Evolutionary conservation across 1,284 basidiomycete genomes (phyloP), one percentile per base, ranked within the genome.

Genomic region (Rhodotorula sp.): DNA sequence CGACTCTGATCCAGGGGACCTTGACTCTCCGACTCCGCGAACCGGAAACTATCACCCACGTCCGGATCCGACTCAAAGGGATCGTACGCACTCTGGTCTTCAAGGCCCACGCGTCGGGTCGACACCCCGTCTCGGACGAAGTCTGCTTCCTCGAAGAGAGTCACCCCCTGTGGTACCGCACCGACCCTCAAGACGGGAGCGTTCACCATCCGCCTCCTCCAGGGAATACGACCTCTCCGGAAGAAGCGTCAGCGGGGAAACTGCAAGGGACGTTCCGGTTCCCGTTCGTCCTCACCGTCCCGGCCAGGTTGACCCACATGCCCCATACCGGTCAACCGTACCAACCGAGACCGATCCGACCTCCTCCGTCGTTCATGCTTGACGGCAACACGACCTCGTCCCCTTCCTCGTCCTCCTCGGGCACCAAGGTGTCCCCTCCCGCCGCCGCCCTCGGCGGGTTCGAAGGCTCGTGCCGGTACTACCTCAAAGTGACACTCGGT

Each of bases 401-500:
- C 49, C 24, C 37, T 42, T 42, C 37, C 37, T 37, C 37, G 24
- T 20, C 53, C 8, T 20, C 24, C 2, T 49, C 49, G 10, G n/a
- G n/a, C 4, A 29, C 20, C 20, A 22, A n/a, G 5, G 24, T 33
- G 8, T 49, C 48, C 5, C 33, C 37, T 4, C 63, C 65, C 42
- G 64, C 62, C 58, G 51, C 67, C 6, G 62, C 55, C 26, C 53
- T 62, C 4, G 64, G 45, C 17, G 72, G 55, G 12, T 60, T 64
- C 65, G 56, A 73, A 44, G 69, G 60, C 12, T 67, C 64, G 22
- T 70, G 66, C n/a, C 42, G 72, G 24, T 75, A 75, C 53, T 74
- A 68, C 54, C 37, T 76, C 59, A 76, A 76, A n/a, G 70, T 76
- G 29, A 76, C 75, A 4, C 53, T 74, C 37, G 72, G 72, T 0